These are phyloP conservation scores for Sporothrix protearum DNA, from an alignment of 2,329 filamentous ascomycete species.

Conservation along the genomic window DNA sequence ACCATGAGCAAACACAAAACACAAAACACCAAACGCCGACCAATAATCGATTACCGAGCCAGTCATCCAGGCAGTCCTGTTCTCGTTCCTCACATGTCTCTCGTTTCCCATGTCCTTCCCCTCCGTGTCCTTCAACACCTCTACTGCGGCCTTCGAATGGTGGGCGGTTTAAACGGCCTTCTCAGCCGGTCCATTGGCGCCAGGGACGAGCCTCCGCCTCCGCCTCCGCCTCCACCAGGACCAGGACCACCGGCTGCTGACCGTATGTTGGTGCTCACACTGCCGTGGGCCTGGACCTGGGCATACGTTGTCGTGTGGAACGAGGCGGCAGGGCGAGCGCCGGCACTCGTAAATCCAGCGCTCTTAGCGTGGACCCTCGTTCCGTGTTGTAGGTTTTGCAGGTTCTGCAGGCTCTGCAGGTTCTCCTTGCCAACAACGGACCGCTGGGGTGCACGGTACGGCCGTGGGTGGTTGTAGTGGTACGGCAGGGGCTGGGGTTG, in stretches of 20 bases:
- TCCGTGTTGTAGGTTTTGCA: constrained; percentile 33
- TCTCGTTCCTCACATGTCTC: neutral
- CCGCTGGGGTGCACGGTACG: constrained; percentile 9
- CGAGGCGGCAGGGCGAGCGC: constrained; percentile 41
- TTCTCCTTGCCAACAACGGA: constrained; percentile 14
- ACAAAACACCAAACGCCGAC: neutral
- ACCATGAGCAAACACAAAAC: neutral
- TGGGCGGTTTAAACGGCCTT: constrained; percentile 57
- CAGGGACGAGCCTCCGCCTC: constrained; percentile 28
- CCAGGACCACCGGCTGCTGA: constrained; percentile 43
- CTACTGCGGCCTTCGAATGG: constrained; percentile 43
- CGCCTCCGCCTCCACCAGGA: no score
- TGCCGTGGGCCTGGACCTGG: constrained; percentile 30
- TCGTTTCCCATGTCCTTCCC: neutral
- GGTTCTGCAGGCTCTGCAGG: constrained; percentile 34
- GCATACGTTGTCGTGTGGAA: constrained; percentile 50
- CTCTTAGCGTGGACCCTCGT: neutral
- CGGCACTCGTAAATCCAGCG: neutral
- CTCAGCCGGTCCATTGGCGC: constrained; percentile 49
- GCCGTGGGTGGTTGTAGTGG: constrained; percentile 17
- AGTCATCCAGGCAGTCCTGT: neutral
- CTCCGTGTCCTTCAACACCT: neutral
- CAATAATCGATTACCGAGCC: no score
- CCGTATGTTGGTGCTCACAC: constrained; percentile 41
- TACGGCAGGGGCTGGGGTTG: neutral